Evolutionary conservation across 331 rosid species (phyloP), one percentile per base, ranked within the genome.

Genomic region (Stylosanthes scabra): DNA sequence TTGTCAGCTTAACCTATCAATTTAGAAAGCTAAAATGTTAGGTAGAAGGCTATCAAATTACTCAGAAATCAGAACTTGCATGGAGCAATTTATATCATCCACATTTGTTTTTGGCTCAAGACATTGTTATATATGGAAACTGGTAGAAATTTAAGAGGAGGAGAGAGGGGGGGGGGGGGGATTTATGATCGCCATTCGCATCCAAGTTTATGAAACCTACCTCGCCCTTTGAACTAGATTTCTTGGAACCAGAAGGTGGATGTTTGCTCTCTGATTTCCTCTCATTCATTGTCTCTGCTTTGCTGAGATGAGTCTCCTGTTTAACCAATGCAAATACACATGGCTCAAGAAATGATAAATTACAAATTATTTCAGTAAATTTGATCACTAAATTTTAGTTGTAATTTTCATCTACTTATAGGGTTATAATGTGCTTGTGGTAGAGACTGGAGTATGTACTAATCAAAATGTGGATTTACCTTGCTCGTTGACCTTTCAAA

Each of bases 401-500:
- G 47, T 61, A 62, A 62, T 37, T 16, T 54, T 63, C 54, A 47
- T 27, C 27, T 37, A 11, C 29, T 73, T 50, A 15, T 20, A 12
- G n/a, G 54, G 1, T 56, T 71, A 8, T 42, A 11, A 71, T 66
- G 47, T 67, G 68, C 47, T 8, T 34, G 58, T 63, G 81, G 56
- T 25, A 56, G 56, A 55, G 71, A 66, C 78, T 14, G 68, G 39
- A 61, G 25, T 60, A 27, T 62, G 77, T 67, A 49, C 68, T 41
- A 52, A 62, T 13, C 25, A 45, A 57, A 59, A 13, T 14, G 34
- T 28, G 37, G 63, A 85, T 59, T 81, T 82, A 94, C 99, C 99
- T 89, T 86, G 82, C 74, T 93, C 80, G 78, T 85, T 66, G 91
- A 86, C 71, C 71, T 66, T 73, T 83, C 88, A 76, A 69, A 45